phyloP scores from a whole-genome alignment of 2,329 filamentous ascomycete genomes.

The Gnomoniopsis sp. region DNA sequence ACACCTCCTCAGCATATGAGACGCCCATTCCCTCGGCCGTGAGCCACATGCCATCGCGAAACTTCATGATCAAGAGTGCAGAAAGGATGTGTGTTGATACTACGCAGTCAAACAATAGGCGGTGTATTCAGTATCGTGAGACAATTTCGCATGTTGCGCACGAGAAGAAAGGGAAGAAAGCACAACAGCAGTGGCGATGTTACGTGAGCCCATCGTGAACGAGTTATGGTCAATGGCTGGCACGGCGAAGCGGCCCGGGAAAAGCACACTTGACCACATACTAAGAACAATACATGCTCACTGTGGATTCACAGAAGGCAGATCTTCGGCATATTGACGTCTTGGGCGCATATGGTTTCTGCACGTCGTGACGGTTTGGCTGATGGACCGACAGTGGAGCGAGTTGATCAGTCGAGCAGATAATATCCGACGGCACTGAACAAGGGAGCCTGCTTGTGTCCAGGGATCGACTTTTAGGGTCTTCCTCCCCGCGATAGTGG shows the following conservation, averaged over 20 bases:
- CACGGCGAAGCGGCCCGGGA: conserved; percentile 22
- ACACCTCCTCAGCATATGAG: conserved; percentile 65
- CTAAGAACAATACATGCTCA: background rate
- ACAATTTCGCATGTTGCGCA: background rate
- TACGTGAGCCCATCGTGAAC: conserved; percentile 1
- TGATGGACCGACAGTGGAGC: background rate
- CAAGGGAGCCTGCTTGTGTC: background rate
- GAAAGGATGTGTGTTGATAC: background rate
- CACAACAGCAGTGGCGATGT: conserved; percentile 12
- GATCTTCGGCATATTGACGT: conserved; percentile 8
- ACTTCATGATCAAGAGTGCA: conserved; percentile 44
- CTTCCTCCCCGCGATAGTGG: background rate
- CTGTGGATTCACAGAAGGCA: conserved; percentile 8
- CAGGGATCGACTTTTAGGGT: background rate
- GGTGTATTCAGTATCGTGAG: background rate
- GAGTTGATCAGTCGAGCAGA: background rate
- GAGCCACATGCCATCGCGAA: conserved; percentile 67
- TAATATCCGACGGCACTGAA: conserved; percentile 10
- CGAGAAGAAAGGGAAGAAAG: background rate
- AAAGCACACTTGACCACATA: background rate
- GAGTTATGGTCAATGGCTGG: conserved; percentile 16
- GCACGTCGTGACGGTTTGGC: background rate
- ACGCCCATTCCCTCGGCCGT: conserved; percentile 56
- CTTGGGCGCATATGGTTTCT: background rate
- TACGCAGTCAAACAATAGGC: background rate